Evolutionary conservation across 345 rosid species (phyloP), one percentile per base, ranked within the genome.

Genomic region (Bruguiera gymnorhiza): DNA sequence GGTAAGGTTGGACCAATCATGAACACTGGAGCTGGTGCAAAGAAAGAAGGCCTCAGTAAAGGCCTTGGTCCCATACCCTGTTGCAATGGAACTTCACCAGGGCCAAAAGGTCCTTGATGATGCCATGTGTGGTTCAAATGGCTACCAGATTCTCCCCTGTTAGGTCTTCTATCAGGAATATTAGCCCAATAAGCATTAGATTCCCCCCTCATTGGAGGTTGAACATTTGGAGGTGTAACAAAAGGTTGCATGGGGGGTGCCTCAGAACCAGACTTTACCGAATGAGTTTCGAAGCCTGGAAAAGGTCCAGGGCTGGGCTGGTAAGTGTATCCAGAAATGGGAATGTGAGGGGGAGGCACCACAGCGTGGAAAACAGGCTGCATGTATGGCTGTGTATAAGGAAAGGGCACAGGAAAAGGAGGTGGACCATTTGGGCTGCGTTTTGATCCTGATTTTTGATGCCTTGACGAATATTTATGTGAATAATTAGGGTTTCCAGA

Each of bases 1-100:
- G 88, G 89, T 74, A 84, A 85, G 73, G 82, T 71, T 60, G 98
- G 92, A 76, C 87, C 91, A 67, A 86, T 81, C 82, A 90, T 73
- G 85, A 82, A 88, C 51, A 93, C 87, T 8, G 92, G 96, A 74
- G 82, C 77, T 34, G 93, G 89, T 73, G 86, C 82, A 78, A 84
- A 79, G 69, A 68, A 89, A 9, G 89, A 88, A 52, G 85, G 78
- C 81, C 96, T 86, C 54, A 75, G 50, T 72, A 88, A 76, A 70
- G 85, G 77, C 80, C 96, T 84, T 3, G 94, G 88, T 75, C 93
- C 97, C 46, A 83, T 71, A 50, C 86, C 83, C 55, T 73, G 92
- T 36, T 86, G 97, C 83, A 86, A 71, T 46, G 85, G 79, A 69
- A 88, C 73, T 55, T 79, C 94, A 79, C 85, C 77, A 36, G 84